A percentile compares a stretch with the other conserved stretches of the same genome.
Evolutionary conservation across 108 stramenopile species (phyloP).

Genomic region (Nitzschia sp.): DNA sequence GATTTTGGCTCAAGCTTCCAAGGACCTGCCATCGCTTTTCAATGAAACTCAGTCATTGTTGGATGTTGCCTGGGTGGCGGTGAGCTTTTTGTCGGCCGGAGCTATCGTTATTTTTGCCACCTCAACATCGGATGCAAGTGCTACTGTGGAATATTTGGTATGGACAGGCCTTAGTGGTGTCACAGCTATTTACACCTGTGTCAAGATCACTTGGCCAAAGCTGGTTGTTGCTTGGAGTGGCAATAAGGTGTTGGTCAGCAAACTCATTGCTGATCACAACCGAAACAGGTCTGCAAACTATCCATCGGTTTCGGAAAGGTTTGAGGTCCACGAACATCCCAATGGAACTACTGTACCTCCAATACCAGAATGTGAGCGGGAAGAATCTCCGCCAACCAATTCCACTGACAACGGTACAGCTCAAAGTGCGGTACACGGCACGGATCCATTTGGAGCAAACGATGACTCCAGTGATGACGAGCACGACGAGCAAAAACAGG

Average conservation of each 20-base stretch:
- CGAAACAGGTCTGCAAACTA: not conserved
- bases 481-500: not conserved
- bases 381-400: not conserved
- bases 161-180: conserved; percentile 3
- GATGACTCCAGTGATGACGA: conserved; percentile 7
- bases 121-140: not conserved
- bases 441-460: conserved; percentile 5
- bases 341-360: not conserved
- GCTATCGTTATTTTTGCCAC: conserved; percentile 7
- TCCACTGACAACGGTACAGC: not conserved
- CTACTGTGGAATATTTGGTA: conserved; percentile 5
- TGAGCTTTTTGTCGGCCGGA: not conserved
- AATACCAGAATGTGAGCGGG: not conserved
- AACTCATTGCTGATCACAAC: conserved; percentile 26
- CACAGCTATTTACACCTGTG: conserved; percentile 7
- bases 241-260: conserved; percentile 15
- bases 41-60: conserved; percentile 21
- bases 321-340: not conserved
- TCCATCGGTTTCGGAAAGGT: not conserved
- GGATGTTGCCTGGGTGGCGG: not conserved
- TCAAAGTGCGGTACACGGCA: not conserved
- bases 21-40: conserved; percentile 26
- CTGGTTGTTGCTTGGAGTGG: conserved; percentile 18
- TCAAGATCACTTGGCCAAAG: conserved; percentile 20
- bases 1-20: conserved; percentile 1